A percentile compares a stretch with the other conserved stretches of the same genome.
These are phyloP conservation scores for Phoenix dactylifera DNA, from an alignment of 176 grass and related monocot genomes.

Conservation along the genomic window DNA sequence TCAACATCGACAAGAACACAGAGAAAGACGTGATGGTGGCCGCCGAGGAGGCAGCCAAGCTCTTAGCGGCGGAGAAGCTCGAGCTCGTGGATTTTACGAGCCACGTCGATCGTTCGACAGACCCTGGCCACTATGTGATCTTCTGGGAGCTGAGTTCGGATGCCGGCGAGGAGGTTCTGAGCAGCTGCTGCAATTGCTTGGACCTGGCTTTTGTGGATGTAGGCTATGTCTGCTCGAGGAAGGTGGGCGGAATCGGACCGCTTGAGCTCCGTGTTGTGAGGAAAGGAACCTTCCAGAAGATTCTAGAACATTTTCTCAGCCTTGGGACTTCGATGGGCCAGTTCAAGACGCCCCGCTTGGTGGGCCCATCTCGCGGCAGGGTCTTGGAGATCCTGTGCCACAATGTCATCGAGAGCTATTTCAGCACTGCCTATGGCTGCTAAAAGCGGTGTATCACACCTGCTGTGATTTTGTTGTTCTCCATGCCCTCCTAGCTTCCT, in stretches of 20 bases:
- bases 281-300: constrained; percentile 78
- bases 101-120: constrained; percentile 44
- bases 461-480: too few relatives aligned
- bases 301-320: constrained; percentile 60
- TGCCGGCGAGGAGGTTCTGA: constrained; percentile 40
- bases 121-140: constrained; percentile 74
- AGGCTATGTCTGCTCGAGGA: constrained; percentile 69
- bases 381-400: constrained; percentile 65
- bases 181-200: constrained; percentile 61
- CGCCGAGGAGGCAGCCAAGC: constrained; percentile 62
- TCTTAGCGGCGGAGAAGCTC: constrained; percentile 78
- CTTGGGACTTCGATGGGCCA: constrained; percentile 66
- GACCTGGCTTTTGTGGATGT: constrained; percentile 76
- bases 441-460: too few relatives aligned
- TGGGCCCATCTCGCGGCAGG: constrained; percentile 40
- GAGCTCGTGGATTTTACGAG: constrained; percentile 92
- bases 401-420: constrained; percentile 46
- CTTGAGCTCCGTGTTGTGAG: constrained; percentile 71
- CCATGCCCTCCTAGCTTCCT: too few relatives aligned
- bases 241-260: constrained; percentile 61
- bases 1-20: constrained; percentile 98
- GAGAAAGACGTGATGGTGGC: constrained; percentile 93
- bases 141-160: constrained; percentile 82
- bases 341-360: constrained; percentile 87
- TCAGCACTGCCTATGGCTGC: constrained; percentile 59